These are phyloP conservation scores for Rhodotorula graminis DNA, from an alignment of 768 basidiomycete species.

Conservation along the genomic window DNA sequence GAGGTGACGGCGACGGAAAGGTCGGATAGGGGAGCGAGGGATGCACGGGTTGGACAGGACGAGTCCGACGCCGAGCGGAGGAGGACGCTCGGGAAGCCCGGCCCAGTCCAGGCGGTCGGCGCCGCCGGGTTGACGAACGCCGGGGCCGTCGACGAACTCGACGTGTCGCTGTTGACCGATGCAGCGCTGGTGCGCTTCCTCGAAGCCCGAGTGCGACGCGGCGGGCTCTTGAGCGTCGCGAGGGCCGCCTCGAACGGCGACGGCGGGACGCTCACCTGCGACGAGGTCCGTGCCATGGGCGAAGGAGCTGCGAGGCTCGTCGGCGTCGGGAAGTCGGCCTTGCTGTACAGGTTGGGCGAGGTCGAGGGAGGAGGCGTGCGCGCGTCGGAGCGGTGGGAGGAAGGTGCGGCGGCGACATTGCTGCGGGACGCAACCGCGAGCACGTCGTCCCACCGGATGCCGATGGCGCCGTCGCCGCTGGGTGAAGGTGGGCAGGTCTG, in stretches of 20 bases:
- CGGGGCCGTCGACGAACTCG: neutral
- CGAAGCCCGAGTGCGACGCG: neutral
- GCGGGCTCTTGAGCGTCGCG: neutral
- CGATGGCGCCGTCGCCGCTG: no score
- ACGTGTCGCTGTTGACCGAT: neutral
- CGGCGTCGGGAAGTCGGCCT: neutral
- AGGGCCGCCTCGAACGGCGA: neutral
- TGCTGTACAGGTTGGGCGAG: neutral
- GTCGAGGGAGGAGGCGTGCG: neutral
- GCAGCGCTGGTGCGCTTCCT: neutral
- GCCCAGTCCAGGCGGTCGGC: neutral
- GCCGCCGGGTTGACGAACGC: neutral
- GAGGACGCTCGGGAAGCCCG: neutral
- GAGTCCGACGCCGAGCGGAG: neutral
- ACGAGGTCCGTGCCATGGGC: neutral
- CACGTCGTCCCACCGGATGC: no score
- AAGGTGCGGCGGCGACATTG: no score
- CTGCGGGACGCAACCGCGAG: no score
- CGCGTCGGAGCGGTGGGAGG: neutral
- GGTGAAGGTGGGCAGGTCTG: no score
- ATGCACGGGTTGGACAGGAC: neutral
- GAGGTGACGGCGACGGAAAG: no score
- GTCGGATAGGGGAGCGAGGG: neutral
- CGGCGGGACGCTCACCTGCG: neutral
- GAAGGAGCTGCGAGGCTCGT: neutral